phyloP scores from a whole-genome alignment of 2,329 filamentous ascomycete species.

The Pseudocercospora pini-densiflorae region DNA sequence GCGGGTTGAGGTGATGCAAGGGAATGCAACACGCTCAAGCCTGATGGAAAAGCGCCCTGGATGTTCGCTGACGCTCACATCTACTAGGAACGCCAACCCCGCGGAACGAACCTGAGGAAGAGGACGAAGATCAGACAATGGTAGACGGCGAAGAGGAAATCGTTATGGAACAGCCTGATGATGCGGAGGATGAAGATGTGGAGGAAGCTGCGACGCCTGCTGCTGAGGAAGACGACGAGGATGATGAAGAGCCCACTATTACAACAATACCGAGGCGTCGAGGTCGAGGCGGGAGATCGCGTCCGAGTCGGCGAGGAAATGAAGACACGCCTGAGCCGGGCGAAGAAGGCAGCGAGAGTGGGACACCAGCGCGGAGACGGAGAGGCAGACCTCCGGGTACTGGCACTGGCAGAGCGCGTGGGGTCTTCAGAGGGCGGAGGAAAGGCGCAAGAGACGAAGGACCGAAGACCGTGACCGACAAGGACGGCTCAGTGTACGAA shows the following conservation, averaged over 20 bases:
- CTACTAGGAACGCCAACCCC: conserved; percentile 34
- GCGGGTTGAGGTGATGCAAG: not conserved
- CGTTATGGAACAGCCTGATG: conserved; percentile 29
- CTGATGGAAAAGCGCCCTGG: too few relatives aligned
- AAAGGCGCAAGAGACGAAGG: conserved; percentile 75
- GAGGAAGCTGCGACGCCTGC: conserved; percentile 33
- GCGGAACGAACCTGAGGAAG: conserved; percentile 30
- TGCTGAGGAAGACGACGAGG: conserved; percentile 37
- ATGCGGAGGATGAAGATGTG: conserved; percentile 29
- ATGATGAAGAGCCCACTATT: conserved; percentile 37
- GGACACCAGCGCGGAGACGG: conserved; percentile 55
- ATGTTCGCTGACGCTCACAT: conserved; percentile 9
- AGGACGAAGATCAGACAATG: conserved; percentile 38
- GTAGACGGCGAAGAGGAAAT: conserved; percentile 33
- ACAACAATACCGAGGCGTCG: conserved; percentile 46
- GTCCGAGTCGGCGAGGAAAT: conserved; percentile 38
- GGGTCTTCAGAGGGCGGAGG: conserved; percentile 73
- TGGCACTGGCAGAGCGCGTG: conserved; percentile 45
- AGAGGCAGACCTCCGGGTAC: conserved; percentile 52
- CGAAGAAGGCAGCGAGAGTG: conserved; percentile 51
- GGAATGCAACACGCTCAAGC: not conserved
- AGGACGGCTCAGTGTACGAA: conserved; percentile 88
- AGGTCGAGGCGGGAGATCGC: conserved; percentile 38
- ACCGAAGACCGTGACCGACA: conserved; percentile 84
- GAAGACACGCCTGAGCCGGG: conserved; percentile 68